Evolutionary conservation across 1,284 basidiomycete species (phyloP).

Genomic region (Kwoniella shivajii): DNA sequence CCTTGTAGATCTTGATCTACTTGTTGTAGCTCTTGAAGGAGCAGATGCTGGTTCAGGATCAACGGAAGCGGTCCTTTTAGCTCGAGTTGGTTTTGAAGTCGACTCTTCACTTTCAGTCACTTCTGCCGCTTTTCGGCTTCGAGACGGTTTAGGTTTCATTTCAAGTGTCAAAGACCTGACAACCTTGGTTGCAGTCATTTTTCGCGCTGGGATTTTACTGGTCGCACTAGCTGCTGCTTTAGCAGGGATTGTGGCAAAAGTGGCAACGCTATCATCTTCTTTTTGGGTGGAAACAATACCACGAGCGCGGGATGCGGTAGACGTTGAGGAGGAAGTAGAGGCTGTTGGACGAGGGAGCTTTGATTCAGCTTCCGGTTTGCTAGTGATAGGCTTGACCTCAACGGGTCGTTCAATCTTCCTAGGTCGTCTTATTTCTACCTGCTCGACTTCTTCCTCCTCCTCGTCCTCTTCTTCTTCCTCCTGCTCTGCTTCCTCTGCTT

Average conservation of each 20-base stretch:
- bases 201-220: too few relatives aligned
- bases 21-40: conserved; percentile 3
- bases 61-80: not conserved
- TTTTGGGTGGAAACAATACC: not conserved
- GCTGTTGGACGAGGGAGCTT: not conserved
- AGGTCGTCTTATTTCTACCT: not conserved
- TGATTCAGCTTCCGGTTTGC: not conserved
- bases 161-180: not conserved
- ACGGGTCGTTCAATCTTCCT: too few relatives aligned
- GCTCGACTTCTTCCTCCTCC: conserved; percentile 2
- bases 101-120: conserved; percentile 2
- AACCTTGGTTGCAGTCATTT: not conserved
- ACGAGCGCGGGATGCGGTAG: not conserved
- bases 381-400: not conserved
- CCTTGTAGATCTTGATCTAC: conserved; percentile 14
- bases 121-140: conserved; percentile 1
- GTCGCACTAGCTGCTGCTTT: not conserved
- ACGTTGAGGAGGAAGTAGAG: not conserved
- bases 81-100: conserved; percentile 3
- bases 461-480: conserved; percentile 3
- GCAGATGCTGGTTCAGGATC: conserved; percentile 6
- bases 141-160: not conserved
- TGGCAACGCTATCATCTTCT: too few relatives aligned
- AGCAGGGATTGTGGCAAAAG: too few relatives aligned
- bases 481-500: not conserved